Conservation (phyloP, 768 basidiomycete species). For the Amanita jacksonii region DNA sequence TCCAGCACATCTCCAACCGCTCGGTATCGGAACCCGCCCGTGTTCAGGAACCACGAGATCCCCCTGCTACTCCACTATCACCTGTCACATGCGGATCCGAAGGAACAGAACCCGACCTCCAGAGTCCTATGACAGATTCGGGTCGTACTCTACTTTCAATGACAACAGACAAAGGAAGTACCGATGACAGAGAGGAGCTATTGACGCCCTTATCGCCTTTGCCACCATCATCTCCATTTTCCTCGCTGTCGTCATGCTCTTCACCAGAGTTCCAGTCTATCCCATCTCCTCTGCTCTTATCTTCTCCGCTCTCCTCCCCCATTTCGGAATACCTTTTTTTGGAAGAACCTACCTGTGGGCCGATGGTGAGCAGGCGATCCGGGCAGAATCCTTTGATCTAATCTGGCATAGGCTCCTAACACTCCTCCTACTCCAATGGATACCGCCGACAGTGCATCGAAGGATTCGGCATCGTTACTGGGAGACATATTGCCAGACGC, state of each 20-base stretch:
- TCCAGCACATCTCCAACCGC: background rate
- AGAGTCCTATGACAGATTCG: background rate
- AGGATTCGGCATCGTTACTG: too few relatives aligned
- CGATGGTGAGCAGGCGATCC: slow-evolving; percentile 6
- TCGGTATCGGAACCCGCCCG: slow-evolving; percentile 3
- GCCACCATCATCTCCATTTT: slow-evolving; percentile 35
- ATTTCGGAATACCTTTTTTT: slow-evolving; percentile 1
- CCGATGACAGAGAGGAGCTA: slow-evolving; percentile 20
- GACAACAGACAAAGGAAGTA: slow-evolving; percentile 23
- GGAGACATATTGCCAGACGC: slow-evolving; percentile 9
- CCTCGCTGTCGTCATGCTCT: slow-evolving; percentile 22
- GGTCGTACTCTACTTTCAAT: slow-evolving; percentile 19
- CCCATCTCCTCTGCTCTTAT: slow-evolving; percentile 21
- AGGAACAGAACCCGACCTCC: background rate
- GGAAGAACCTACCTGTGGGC: background rate
- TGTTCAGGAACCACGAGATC: slow-evolving; percentile 10
- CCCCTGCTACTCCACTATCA: too few relatives aligned
- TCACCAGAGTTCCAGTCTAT: too few relatives aligned
- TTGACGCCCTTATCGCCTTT: slow-evolving; percentile 14
- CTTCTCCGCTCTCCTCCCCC: slow-evolving; percentile 16
- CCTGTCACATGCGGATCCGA: slow-evolving; percentile 1
- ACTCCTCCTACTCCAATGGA: too few relatives aligned
- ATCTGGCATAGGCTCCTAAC: background rate
- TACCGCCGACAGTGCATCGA: too few relatives aligned
- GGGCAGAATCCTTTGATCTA: background rate